Base-by-base conservation (phyloP, 495 filamentous ascomycete species). In the Talaromyces ruber region DNA sequence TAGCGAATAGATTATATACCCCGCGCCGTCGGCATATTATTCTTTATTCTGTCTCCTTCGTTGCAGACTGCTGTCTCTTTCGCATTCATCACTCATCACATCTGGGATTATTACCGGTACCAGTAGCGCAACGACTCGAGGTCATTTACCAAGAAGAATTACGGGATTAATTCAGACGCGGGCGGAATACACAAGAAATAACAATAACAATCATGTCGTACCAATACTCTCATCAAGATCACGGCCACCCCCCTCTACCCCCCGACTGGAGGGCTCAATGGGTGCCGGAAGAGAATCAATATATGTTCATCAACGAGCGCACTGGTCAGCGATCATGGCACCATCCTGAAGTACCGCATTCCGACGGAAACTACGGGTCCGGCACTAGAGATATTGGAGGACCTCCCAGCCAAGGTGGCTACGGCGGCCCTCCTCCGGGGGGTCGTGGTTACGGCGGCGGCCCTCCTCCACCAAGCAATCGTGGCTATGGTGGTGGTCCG, bases 201-300 rank as follows among this genome's bases (percentile, higher is more conserved):
- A 18, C 1, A 9, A 47, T 16, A 54, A 16, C 28, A 25, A 14
- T n/a, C 29, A 57, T 60, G 59, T 52, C 59, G 43, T 60, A 60
- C 59, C 59, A 60, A 39, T 60, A 60, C 43, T 60, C 59, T 9
- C 59, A 60, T 26, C 59, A 60, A 47, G 59, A 60, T 16, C 59
- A 60, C 43, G 59, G 59, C 43, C 59, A 60, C 34, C 59, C 59
- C 0, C 59, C 59, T 30, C 59, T 60, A 22, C 59, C 59, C 1
- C 39, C 59, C 25, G 59, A 39, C 39, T 60, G 59, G 59, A 25
- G 11, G 18, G 59, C 59, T 6, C 32, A 60, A 37, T 60, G 59
- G 59, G 59, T 50, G 4, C 59, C 59, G 25, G 32, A 51, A 24
- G 59, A 60, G 43, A 51, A 60, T 22, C 39, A 50, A 21, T 60